phyloP scores from a whole-genome alignment of 176 grass and related monocot species.

The Hordeum vulgare region DNA sequence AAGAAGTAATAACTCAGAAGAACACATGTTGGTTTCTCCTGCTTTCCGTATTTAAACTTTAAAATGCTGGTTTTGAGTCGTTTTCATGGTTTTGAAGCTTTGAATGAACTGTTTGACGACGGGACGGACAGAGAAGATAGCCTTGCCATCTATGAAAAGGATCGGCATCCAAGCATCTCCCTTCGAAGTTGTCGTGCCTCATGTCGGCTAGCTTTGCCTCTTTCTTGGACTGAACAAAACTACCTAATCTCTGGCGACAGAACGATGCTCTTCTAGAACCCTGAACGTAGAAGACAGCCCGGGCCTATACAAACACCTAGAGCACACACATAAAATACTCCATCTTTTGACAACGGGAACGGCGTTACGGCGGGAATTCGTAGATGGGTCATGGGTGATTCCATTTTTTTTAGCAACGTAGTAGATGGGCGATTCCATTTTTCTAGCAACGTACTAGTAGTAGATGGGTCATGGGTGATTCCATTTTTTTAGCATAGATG shows the following conservation, averaged over 20 bases:
- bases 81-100: neutral
- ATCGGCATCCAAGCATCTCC: constrained; percentile 1
- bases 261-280: neutral
- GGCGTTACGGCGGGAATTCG: neutral
- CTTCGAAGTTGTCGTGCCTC: neutral
- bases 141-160: constrained; percentile 4
- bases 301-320: neutral
- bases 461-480: neutral
- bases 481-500: too few species aligned
- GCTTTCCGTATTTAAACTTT: neutral
- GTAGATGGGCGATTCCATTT: too few species aligned
- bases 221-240: constrained; percentile 26
- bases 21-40: neutral
- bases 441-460: too few species aligned
- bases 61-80: neutral
- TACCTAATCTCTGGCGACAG: neutral
- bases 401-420: too few species aligned
- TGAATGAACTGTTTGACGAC: neutral
- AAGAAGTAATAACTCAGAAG: neutral
- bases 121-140: neutral
- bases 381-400: neutral
- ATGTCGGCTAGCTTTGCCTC: neutral
- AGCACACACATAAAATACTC: neutral
- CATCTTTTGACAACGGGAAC: neutral
- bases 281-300: too few species aligned